Base-by-base conservation (phyloP, 1,284 basidiomycete species). In the Cryptococcus sp. region DNA sequence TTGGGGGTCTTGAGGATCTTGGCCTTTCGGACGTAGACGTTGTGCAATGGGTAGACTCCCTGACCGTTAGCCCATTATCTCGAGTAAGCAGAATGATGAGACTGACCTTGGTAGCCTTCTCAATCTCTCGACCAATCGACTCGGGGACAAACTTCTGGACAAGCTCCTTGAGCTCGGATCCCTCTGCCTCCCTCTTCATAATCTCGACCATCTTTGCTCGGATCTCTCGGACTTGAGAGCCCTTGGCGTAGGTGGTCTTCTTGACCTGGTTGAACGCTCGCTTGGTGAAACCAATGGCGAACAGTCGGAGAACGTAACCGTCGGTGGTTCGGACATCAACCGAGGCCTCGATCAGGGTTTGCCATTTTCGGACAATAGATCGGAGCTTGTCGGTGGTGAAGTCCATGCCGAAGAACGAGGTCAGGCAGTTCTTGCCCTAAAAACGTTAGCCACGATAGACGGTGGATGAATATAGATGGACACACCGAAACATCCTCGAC, bases 121-220 rank as follows among this genome's bases (percentile, higher is more conserved):
- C 95, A 63, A 99, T 98, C 81, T 99, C 95, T 65, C 93, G 86
- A 65, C 95, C 95, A 68, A 99, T 98, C 55, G 90, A 90, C 79
- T 99, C 95, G 47, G 95, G 94, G 52, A 98, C 85, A 74, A 99
- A 97, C 83, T 99, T 99, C 79, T 90, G 87, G 58, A 97, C 89
- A 66, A 95, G 74, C 73, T 97, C 92, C 83, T 97, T 97, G 77
- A 99, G 77, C 77, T 98, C 95, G 73, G 90, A 94, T 66, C 84
- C 88, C 59, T 88, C 82, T 52, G 91, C 88, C 78, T 99, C 95
- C 65, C 94, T 85, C 59, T 84, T 91, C 84, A 98, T 97, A 76
- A 98, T 97, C 81, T 99, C 95, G 69, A 95, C 92, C 94, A 98
- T 98, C 84, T 97, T 97, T 77, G 90, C 89, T 74, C 95, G 82